A percentile compares a stretch with the other conserved stretches of the same genome.
phyloP scores from a whole-genome alignment of 2,329 filamentous ascomycete species.

The Pseudogymnoascus sp. region DNA sequence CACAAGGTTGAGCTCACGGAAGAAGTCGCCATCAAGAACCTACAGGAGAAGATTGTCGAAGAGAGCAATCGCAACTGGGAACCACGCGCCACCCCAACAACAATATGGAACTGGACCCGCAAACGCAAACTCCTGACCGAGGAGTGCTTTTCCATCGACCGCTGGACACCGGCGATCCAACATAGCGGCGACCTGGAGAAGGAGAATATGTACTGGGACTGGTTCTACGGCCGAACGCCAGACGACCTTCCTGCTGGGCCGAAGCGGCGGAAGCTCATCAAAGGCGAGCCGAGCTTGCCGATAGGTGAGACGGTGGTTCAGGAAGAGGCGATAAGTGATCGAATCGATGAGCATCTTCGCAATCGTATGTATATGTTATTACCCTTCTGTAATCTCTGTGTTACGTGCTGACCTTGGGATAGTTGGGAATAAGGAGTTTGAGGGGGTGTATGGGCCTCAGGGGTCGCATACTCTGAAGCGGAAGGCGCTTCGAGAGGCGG shows the following conservation, averaged over 20 bases:
- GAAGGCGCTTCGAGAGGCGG: neutral
- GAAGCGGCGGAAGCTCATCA: neutral
- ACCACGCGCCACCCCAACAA: neutral
- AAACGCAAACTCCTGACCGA: neutral
- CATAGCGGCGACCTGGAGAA: neutral
- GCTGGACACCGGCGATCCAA: neutral
- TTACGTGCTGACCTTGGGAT: neutral
- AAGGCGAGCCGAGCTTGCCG: neutral
- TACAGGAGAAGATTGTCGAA: neutral
- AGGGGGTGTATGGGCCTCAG: neutral
- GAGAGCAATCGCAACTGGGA: slow-evolving; percentile 1
- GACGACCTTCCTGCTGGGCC: neutral
- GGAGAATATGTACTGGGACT: neutral
- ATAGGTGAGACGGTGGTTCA: neutral
- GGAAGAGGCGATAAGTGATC: neutral
- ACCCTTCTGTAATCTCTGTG: neutral
- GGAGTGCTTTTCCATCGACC: neutral
- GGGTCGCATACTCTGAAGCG: neutral
- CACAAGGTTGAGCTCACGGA: neutral
- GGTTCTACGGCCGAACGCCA: neutral
- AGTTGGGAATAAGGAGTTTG: neutral
- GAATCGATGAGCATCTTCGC: neutral
- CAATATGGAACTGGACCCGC: neutral
- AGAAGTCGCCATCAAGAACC: neutral
- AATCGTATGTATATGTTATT: neutral